Evolutionary conservation across 495 filamentous ascomycete species (phyloP).

Genomic region (Cercophora sp.): DNA sequence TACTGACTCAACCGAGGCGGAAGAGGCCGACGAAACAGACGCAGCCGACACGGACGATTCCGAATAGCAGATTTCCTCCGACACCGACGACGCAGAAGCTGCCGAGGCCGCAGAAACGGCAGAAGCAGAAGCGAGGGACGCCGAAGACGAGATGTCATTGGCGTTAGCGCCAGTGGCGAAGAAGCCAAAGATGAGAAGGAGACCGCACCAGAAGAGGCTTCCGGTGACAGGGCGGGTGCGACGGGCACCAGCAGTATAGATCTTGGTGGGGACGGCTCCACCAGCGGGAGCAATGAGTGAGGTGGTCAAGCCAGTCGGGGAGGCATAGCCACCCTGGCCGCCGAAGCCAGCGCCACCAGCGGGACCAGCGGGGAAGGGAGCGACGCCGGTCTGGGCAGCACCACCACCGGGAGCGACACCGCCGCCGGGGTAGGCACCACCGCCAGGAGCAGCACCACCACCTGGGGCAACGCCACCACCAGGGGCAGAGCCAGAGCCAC

Average conservation of each 20-base stretch:
- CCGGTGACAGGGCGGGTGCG: not conserved
- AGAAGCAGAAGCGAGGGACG: no score
- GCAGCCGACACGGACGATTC: no score
- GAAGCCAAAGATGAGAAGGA: not conserved
- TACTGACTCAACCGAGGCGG: no score
- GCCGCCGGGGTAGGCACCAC: not conserved
- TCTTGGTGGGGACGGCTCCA: not conserved
- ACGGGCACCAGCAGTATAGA: not conserved
- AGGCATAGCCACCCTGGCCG: not conserved
- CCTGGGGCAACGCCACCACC: not conserved
- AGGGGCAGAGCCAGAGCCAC: not conserved
- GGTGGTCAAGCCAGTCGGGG: not conserved
- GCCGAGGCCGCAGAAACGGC: no score
- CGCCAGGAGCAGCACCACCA: not conserved
- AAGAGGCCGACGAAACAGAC: no score
- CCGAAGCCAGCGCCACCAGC: not conserved
- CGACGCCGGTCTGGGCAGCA: not conserved
- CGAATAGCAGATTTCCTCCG: no score
- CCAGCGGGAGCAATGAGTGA: not conserved
- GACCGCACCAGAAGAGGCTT: not conserved
- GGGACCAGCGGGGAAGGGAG: not conserved
- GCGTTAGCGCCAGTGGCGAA: not conserved
- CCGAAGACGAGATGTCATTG: not conserved
- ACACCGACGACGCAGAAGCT: no score
- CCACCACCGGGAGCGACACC: not conserved